Evolutionary conservation across 1,139 yeast genomes (phyloP), one percentile per base, ranked within the genome.

Genomic region (Hyphopichia pseudoburtonii): DNA sequence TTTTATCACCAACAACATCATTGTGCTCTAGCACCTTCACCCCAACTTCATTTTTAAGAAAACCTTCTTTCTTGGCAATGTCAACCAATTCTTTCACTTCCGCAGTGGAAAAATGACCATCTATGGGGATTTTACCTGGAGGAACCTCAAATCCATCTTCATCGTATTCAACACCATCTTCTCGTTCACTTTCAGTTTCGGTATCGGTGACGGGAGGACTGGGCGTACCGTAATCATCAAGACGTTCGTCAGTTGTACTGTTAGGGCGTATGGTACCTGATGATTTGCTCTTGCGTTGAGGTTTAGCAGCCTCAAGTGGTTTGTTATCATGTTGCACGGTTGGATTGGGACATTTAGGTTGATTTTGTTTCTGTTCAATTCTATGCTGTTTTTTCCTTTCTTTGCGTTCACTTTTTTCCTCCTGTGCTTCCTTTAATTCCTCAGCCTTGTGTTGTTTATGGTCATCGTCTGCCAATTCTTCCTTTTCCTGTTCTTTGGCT

Each of bases 121-220:
- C 73, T 23, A 68, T 37, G 0, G 73, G 73, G 8, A 68, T 62
- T 41, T 63, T 68, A 1, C 71, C 73, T 26, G 47, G 46, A 2
- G 73, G 73, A 11, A 67, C 51, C 36, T 52, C 62, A 39, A 66
- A 62, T 12, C 73, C 73, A 36, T 67, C 73, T 6, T 51, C 42
- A 42, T 67, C 73, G 31, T 47, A 43, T 18, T 50, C 45, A 12
- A 34, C 40, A 9, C 37, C 46, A 10, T 33, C 37, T 3, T 36
- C 45, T 16, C 33, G 37, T n/a, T 41, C 33, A 15, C 28, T 5
- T 27, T 31, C 32, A 7, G 36, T 9, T 7, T 5, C 15, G 15
- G 9, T 25, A 12, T 12, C 10, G 6, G 29, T 16, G 26, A 14
- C 9, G 11, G 26, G 9, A 7, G 8, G n/a, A 23, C 26, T 23